phyloP scores from a whole-genome alignment of 352 stramenopile genomes.

The Globisporangium nodosum region DNA sequence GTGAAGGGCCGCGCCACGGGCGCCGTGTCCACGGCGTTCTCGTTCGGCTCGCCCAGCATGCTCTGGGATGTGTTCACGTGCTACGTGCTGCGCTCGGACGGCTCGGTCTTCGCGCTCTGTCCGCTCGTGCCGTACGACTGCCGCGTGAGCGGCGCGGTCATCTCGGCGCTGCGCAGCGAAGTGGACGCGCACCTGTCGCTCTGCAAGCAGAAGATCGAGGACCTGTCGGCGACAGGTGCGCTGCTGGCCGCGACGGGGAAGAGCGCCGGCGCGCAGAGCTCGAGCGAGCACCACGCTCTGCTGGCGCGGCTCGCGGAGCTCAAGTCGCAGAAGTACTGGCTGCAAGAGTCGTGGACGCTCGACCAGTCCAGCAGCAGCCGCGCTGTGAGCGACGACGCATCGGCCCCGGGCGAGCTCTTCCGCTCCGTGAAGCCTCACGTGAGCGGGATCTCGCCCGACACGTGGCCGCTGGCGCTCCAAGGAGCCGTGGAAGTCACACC shows the following conservation, averaged over 20 bases:
- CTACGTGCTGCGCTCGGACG: slow-evolving; percentile 69
- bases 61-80: slow-evolving; percentile 74
- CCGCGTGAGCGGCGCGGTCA: slow-evolving; percentile 29
- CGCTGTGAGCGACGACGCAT: background rate
- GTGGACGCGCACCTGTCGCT: slow-evolving; percentile 55
- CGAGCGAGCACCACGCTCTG: slow-evolving; percentile 16
- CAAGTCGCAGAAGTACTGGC: slow-evolving; percentile 84
- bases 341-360: slow-evolving; percentile 54
- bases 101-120: slow-evolving; percentile 62
- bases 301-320: slow-evolving; percentile 45
- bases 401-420: slow-evolving; percentile 18
- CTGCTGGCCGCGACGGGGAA: slow-evolving; percentile 1
- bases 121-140: slow-evolving; percentile 65
- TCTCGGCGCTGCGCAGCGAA: slow-evolving; percentile 50
- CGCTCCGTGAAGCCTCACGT: slow-evolving; percentile 51
- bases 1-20: slow-evolving; percentile 21
- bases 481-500: slow-evolving; percentile 53
- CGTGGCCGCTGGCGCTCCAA: slow-evolving; percentile 71
- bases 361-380: slow-evolving; percentile 9
- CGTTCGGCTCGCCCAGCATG: slow-evolving; percentile 45
- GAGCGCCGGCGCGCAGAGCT: background rate
- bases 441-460: slow-evolving; percentile 66
- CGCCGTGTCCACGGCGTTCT: slow-evolving; percentile 42
- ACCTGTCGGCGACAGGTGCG: slow-evolving; percentile 1
- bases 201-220: slow-evolving; percentile 40